phyloP scores from a whole-genome alignment of 768 basidiomycete species.

The Zangia roseola region DNA sequence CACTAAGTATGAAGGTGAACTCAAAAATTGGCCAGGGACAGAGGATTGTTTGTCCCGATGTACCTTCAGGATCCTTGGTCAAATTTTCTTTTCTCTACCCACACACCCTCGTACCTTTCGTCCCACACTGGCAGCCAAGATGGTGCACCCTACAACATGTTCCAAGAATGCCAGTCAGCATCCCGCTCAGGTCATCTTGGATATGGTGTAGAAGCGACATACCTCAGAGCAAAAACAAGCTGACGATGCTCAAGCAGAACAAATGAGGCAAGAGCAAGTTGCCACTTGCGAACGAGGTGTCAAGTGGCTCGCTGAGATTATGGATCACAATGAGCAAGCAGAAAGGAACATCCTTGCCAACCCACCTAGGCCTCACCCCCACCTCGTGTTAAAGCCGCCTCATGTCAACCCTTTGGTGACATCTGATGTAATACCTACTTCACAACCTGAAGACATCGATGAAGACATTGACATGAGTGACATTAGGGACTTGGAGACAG shows the following conservation, averaged over 20 bases:
- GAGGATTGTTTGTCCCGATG: too few species aligned
- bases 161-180: conserved; percentile 3
- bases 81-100: too few species aligned
- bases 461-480: too few species aligned
- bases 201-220: not conserved
- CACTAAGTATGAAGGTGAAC: too few species aligned
- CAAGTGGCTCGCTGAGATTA: not conserved
- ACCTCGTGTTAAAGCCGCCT: not conserved
- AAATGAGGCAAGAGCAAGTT: not conserved
- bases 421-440: too few species aligned
- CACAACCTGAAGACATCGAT: too few species aligned
- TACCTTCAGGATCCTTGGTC: too few species aligned
- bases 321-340: not conserved
- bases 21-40: too few species aligned
- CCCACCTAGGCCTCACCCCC: not conserved
- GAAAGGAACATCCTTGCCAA: not conserved
- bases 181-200: conserved; percentile 2
- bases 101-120: too few species aligned
- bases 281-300: not conserved
- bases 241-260: not conserved
- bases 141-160: not conserved
- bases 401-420: too few species aligned
- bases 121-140: too few species aligned
- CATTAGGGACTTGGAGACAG: too few species aligned
- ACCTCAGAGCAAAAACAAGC: conserved; percentile 3